A percentile compares a stretch with the other conserved stretches of the same genome.
Conservation (phyloP, 176 grass and related monocot genomes). For the Canna indica region DNA sequence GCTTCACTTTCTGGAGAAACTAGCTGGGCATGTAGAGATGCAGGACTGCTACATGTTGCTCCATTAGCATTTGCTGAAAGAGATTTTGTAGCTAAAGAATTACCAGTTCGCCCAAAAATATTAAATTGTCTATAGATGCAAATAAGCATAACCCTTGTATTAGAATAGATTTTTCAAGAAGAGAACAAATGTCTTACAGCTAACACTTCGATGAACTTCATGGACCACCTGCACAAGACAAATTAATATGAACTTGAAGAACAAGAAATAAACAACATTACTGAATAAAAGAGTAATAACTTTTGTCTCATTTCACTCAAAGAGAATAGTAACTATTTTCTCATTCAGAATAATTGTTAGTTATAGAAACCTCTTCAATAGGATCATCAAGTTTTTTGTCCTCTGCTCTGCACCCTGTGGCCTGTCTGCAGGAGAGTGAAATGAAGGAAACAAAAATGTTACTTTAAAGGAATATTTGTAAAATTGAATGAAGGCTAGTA, state of each 20-base stretch:
- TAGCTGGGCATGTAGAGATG: neutral
- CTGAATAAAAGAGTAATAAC: neutral
- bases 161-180: neutral
- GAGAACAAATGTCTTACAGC: neutral
- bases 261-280: neutral
- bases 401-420: neutral
- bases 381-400: neutral
- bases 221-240: neutral
- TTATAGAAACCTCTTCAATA: neutral
- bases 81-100: neutral
- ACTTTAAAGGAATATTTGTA: neutral
- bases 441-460: neutral
- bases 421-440: conserved; percentile 1
- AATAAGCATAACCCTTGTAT: neutral
- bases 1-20: neutral
- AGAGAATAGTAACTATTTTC: neutral
- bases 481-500: too few species aligned
- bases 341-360: neutral
- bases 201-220: neutral
- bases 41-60: neutral
- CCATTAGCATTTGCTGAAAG: conserved; percentile 5
- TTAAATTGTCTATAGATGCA: neutral
- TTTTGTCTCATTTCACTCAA: neutral
- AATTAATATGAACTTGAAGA: neutral
- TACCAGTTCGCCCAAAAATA: neutral